Percentiles rank a stretch among this genome's conserved stretches.
Evolutionary conservation across 1,284 basidiomycete species (phyloP).

Genomic region (Waitea zeae): DNA sequence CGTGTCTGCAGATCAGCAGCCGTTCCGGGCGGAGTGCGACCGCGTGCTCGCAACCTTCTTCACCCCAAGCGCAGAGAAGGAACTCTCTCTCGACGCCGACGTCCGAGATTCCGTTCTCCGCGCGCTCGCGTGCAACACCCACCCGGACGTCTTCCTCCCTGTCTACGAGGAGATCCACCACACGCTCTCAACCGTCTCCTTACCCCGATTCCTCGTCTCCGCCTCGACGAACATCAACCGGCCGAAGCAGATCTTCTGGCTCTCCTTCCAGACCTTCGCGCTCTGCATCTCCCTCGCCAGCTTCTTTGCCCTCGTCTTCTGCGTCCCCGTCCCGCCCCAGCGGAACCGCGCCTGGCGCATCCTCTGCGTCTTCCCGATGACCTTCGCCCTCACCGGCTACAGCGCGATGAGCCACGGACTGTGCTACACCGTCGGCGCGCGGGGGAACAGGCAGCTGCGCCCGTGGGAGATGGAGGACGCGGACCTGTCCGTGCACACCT

Average conservation of each 20-base stretch:
- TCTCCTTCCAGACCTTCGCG: conserved; percentile 10
- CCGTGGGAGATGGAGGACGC: too few relatives aligned
- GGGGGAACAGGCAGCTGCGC: too few relatives aligned
- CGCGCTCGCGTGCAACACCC: conserved; percentile 16
- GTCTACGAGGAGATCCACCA: conserved; percentile 18
- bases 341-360: too few relatives aligned
- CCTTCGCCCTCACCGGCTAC: too few relatives aligned
- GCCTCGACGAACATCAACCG: conserved; percentile 18
- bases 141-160: conserved; percentile 22
- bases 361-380: too few relatives aligned
- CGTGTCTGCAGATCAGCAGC: conserved; percentile 8
- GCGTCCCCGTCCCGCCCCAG: too few relatives aligned
- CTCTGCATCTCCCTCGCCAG: too few relatives aligned
- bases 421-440: too few relatives aligned
- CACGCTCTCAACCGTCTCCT: conserved; percentile 12
- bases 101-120: conserved; percentile 16
- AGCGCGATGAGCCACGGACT: too few relatives aligned
- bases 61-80: conserved; percentile 15
- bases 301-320: too few relatives aligned
- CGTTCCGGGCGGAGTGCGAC: conserved; percentile 16
- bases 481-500: too few relatives aligned
- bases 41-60: conserved; percentile 21
- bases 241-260: conserved; percentile 20
- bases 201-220: conserved; percentile 16
- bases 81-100: conserved; percentile 16